These are phyloP conservation scores for Paratinospora sagittata DNA, from an alignment of 164 flowering plant genomes.

Conservation along the genomic window DNA sequence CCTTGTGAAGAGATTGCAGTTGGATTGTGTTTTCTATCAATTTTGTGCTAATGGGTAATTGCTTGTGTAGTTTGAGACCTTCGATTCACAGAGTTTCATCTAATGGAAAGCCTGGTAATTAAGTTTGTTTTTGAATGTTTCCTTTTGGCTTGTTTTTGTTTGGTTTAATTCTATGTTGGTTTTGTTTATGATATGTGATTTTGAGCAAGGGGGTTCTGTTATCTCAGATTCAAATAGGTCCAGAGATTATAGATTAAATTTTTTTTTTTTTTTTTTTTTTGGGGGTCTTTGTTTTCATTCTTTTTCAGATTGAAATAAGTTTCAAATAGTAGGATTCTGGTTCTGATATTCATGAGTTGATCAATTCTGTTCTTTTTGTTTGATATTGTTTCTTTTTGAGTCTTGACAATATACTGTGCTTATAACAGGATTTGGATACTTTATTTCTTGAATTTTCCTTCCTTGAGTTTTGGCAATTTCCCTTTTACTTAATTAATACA, in stretches of 20 bases:
- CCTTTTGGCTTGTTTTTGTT: not conserved
- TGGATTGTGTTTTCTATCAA: not conserved
- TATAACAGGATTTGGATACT: not conserved
- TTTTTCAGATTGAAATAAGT: not conserved
- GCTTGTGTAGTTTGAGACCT: constrained; percentile 48
- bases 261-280: too few relatives aligned
- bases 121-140: not conserved
- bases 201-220: not conserved
- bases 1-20: not conserved
- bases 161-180: not conserved
- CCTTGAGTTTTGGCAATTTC: not conserved
- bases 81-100: constrained; percentile 52
- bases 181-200: constrained; percentile 3
- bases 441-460: too few relatives aligned
- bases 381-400: not conserved
- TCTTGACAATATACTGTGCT: too few relatives aligned
- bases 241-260: not conserved
- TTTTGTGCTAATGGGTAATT: constrained; percentile 49
- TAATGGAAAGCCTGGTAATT: constrained; percentile 59
- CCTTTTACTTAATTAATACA: not conserved
- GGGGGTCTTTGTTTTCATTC: not conserved
- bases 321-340: not conserved
- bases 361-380: not conserved
- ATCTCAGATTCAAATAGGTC: not conserved
- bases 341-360: not conserved